Evolutionary conservation across 257 asterid species (phyloP).

Genomic region (Petunia axillaris): DNA sequence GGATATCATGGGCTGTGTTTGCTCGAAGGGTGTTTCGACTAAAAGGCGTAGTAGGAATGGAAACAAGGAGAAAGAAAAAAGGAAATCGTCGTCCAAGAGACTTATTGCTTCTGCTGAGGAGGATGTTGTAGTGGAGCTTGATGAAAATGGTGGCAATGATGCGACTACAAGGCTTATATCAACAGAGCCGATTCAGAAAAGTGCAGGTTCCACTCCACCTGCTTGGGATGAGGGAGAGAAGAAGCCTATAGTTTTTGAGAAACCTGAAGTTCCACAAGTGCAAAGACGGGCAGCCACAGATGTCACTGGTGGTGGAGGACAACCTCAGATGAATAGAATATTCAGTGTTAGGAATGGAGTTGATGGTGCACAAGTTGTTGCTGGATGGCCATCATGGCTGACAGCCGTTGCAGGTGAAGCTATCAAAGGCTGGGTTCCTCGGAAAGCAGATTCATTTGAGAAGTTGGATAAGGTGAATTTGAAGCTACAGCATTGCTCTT

Average conservation of each 20-base stretch:
- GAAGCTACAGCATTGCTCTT: background rate
- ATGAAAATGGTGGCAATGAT: constrained; percentile 58
- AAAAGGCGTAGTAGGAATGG: constrained; percentile 44
- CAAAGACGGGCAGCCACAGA: constrained; percentile 35
- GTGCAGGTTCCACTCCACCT: constrained; percentile 66
- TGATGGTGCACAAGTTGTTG: constrained; percentile 78
- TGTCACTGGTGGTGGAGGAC: constrained; percentile 36
- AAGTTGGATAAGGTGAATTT: constrained; percentile 80
- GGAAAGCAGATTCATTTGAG: constrained; percentile 88
- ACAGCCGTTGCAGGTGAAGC: constrained; percentile 93
- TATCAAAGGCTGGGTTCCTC: constrained; percentile 90
- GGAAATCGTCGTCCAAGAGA: constrained; percentile 60
- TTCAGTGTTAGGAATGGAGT: constrained; percentile 66
- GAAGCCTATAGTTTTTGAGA: constrained; percentile 46
- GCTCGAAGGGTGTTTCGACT: constrained; percentile 61
- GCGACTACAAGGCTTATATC: constrained; percentile 63
- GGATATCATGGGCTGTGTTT: constrained; percentile 75
- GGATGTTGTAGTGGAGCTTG: constrained; percentile 56
- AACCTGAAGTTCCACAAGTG: constrained; percentile 40
- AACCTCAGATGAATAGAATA: constrained; percentile 62
- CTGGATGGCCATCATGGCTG: constrained; percentile 95
- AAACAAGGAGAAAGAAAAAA: constrained; percentile 51
- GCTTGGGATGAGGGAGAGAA: constrained; percentile 53
- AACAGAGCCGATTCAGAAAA: constrained; percentile 56
- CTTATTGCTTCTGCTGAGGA: constrained; percentile 51